Conservation (phyloP, 2,329 filamentous ascomycete genomes). For the Clonostachys sp. region DNA sequence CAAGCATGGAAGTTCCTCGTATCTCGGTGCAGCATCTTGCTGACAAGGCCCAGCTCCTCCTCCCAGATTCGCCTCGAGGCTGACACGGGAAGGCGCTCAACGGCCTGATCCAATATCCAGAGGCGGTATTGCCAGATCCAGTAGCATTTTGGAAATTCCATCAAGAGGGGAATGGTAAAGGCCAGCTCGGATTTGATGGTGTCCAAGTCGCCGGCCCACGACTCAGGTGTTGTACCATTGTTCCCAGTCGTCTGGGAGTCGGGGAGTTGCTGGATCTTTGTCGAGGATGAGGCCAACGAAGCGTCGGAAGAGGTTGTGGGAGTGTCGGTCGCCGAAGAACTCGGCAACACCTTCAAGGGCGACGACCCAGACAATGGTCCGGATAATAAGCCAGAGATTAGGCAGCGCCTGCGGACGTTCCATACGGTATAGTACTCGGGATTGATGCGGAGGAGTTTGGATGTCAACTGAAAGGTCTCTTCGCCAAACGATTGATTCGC, state of each 20-base stretch:
- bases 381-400: slow-evolving; percentile 56
- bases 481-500: slow-evolving; percentile 39
- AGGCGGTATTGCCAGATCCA: slow-evolving; percentile 98
- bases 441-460: slow-evolving; percentile 70
- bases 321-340: slow-evolving; percentile 47
- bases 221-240: slow-evolving; percentile 47
- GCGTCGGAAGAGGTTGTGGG: slow-evolving; percentile 59
- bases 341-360: slow-evolving; percentile 50
- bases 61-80: slow-evolving; percentile 69
- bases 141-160: slow-evolving; percentile 92
- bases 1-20: slow-evolving; percentile 95
- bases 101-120: slow-evolving; percentile 76
- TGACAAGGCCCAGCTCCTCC: slow-evolving; percentile 74
- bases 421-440: slow-evolving; percentile 89
- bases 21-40: slow-evolving; percentile 85
- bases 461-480: slow-evolving; percentile 62
- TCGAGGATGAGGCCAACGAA: slow-evolving; percentile 50
- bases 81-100: slow-evolving; percentile 51
- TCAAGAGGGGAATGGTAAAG: slow-evolving; percentile 80
- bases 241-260: slow-evolving; percentile 43
- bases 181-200: slow-evolving; percentile 68
- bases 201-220: slow-evolving; percentile 24
- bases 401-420: slow-evolving; percentile 76
- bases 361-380: slow-evolving; percentile 43
- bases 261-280: slow-evolving; percentile 41